These are phyloP conservation scores for Cryptomeria japonica DNA, from an alignment of 75 land plant genomes.

Conservation along the genomic window DNA sequence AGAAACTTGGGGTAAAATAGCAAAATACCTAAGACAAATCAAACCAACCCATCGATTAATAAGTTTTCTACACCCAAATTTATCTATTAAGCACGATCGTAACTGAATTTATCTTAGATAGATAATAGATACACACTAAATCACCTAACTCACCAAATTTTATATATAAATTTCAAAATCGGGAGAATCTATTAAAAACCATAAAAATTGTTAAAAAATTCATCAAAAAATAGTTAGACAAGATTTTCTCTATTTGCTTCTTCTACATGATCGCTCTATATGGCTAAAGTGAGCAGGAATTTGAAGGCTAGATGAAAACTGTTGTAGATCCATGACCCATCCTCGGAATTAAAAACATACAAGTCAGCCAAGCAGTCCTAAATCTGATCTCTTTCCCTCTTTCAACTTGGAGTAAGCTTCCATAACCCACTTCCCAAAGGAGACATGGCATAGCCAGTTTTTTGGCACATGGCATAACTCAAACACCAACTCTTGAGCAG, in stretches of 20 bases:
- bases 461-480: constrained; percentile 44
- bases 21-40: not conserved
- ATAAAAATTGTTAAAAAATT: too few species aligned
- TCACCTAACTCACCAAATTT: too few species aligned
- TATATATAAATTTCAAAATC: too few species aligned
- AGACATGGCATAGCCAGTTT: constrained; percentile 64
- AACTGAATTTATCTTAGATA: not conserved
- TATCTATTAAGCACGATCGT: not conserved
- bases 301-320: too few species aligned
- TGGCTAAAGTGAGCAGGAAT: too few species aligned
- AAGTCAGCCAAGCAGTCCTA: constrained; percentile 66
- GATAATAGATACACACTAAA: too few species aligned
- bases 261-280: too few species aligned
- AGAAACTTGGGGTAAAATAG: too few species aligned
- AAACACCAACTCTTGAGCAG: constrained; percentile 62
- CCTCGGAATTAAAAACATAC: constrained; percentile 43
- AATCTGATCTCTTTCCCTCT: constrained; percentile 55
- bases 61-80: not conserved
- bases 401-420: constrained; percentile 71
- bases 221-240: too few species aligned
- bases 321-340: constrained; percentile 21
- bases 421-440: constrained; percentile 47
- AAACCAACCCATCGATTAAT: not conserved
- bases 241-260: too few species aligned
- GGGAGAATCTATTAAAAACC: too few species aligned